Conservation (phyloP, 441 rosid genomes). For the Kokia cookei region DNA sequence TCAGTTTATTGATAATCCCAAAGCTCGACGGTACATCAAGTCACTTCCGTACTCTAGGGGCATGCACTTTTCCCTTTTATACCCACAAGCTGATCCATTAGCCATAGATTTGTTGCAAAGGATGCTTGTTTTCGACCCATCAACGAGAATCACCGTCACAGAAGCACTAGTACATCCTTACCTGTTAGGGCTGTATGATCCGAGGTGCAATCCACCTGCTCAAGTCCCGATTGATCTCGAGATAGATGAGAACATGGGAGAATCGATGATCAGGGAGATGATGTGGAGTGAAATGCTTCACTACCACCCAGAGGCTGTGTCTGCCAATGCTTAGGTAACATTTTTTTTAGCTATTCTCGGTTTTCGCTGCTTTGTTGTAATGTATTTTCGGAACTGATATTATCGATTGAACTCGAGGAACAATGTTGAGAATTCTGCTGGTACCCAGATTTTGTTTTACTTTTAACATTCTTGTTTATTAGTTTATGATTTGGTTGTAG, state of each 20-base stretch:
- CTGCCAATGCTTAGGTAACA: conserved; percentile 7
- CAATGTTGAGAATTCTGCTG: not conserved
- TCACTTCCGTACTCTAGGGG: conserved; percentile 28
- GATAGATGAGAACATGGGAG: conserved; percentile 1
- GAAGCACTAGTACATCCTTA: conserved; percentile 58
- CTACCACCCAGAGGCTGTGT: not conserved
- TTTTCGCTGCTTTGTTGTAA: not conserved
- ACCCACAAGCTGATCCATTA: not conserved
- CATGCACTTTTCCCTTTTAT: not conserved
- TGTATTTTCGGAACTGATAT: not conserved
- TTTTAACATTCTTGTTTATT: not conserved
- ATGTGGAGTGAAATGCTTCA: not conserved
- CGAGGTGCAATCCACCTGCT: conserved; percentile 40
- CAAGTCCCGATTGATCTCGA: conserved; percentile 45
- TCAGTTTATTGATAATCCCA: conserved; percentile 44
- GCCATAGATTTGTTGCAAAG: not conserved
- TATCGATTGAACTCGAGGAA: not conserved
- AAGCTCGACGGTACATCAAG: conserved; percentile 46
- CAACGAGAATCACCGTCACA: conserved; percentile 46
- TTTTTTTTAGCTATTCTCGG: not conserved
- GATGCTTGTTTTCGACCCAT: conserved; percentile 34
- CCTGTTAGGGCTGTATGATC: conserved; percentile 51
- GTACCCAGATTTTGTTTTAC: conserved; percentile 1
- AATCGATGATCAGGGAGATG: not conserved
- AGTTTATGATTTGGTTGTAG: not conserved